A percentile compares a stretch with the other conserved stretches of the same genome.
phyloP scores from a whole-genome alignment of 176 grass and related monocot species.

The Musa schizocarpa region DNA sequence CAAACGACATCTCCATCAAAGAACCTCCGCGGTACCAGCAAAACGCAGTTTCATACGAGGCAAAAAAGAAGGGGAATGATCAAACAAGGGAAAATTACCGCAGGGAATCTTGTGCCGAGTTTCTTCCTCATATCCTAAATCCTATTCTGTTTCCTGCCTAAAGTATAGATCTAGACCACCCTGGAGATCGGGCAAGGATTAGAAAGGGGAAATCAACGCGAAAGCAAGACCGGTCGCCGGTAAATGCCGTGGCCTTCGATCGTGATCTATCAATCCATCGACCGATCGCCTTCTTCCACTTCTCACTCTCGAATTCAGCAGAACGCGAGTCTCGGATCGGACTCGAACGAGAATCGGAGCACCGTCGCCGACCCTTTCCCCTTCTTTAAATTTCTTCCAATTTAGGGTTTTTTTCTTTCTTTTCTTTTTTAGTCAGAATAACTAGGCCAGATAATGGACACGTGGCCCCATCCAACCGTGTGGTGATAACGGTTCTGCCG shows the following conservation, averaged over 20 bases:
- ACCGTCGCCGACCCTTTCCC: not conserved
- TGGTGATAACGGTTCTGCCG: too few species aligned
- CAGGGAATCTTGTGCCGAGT: conserved; percentile 94
- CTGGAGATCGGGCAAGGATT: not conserved
- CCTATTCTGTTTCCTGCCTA: conserved; percentile 14
- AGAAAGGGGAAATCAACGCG: not conserved
- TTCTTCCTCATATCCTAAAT: conserved; percentile 86
- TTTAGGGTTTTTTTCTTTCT: not conserved
- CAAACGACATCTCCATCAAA: conserved; percentile 22
- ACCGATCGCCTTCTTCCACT: not conserved
- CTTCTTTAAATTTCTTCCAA: not conserved
- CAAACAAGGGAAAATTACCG: conserved; percentile 36
- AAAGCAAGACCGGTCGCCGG: not conserved
- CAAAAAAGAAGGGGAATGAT: not conserved
- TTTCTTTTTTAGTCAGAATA: too few species aligned
- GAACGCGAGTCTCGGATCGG: conserved; percentile 8
- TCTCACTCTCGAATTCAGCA: not conserved
- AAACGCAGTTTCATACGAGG: not conserved
- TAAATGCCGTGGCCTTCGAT: not conserved
- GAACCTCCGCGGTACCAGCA: not conserved
- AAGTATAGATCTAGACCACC: not conserved
- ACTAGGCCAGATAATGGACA: too few species aligned
- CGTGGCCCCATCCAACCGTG: too few species aligned
- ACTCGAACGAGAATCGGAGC: not conserved
- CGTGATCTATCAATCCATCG: not conserved